Evolutionary conservation across 192 early-diverging fungal genomes (phyloP).

Genomic region (Thamnidium elegans): DNA sequence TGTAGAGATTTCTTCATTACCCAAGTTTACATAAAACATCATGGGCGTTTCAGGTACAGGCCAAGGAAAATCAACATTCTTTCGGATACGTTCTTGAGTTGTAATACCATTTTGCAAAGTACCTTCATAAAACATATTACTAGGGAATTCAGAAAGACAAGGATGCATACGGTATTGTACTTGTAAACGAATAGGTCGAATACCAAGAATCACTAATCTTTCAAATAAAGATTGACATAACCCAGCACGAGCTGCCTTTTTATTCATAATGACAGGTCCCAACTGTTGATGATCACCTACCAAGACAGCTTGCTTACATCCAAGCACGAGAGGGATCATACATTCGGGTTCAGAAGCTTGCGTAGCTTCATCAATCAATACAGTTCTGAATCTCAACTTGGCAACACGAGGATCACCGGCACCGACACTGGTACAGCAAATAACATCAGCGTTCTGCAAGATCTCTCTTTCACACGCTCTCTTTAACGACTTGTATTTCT

Average conservation of each 20-base stretch:
- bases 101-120: constrained; percentile 97
- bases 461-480: constrained; percentile 90
- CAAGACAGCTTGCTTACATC: constrained; percentile 92
- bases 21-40: constrained; percentile 92
- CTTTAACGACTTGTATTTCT: constrained; percentile 79
- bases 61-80: constrained; percentile 94
- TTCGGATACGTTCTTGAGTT: constrained; percentile 81
- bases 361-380: constrained; percentile 96
- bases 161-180: constrained; percentile 99
- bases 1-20: constrained; percentile 94
- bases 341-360: constrained; percentile 97
- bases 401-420: constrained; percentile 92
- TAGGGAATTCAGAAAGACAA: constrained; percentile 96
- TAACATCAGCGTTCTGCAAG: constrained; percentile 91
- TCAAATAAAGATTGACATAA: constrained; percentile 96
- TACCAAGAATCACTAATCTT: constrained; percentile 86
- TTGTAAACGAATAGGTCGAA: constrained; percentile 91
- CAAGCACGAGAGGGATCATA: constrained; percentile 96
- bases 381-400: constrained; percentile 88
- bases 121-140: constrained; percentile 99
- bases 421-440: constrained; percentile 95
- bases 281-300: constrained; percentile 99
- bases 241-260: constrained; percentile 92
- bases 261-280: constrained; percentile 97
- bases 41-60: constrained; percentile 90